Conservation (phyloP, 1,284 basidiomycete species). For the Cryptococcus sp. region DNA sequence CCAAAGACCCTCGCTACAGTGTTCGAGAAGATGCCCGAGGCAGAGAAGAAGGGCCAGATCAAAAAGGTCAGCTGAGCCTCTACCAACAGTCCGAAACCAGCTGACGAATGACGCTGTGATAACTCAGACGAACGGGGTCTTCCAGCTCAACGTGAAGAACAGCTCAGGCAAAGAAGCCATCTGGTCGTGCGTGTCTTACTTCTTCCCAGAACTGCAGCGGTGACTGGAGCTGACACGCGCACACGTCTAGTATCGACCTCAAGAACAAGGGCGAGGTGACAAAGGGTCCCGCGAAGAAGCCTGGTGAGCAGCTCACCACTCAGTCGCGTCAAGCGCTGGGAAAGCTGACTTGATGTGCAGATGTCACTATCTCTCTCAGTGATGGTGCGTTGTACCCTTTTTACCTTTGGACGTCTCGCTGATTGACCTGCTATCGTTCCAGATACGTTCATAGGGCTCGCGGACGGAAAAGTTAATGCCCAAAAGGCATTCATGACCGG, state of each 20-base stretch:
- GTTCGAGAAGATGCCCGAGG: conserved; percentile 66
- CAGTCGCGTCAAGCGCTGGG: neutral
- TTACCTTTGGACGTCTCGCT: neutral
- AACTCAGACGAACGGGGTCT: conserved; percentile 81
- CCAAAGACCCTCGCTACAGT: conserved; percentile 60
- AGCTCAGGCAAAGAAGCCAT: conserved; percentile 69
- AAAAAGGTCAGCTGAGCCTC: conserved; percentile 67
- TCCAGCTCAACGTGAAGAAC: conserved; percentile 85
- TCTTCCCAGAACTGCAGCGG: neutral
- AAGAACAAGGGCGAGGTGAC: conserved; percentile 84
- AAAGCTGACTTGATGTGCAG: conserved; percentile 57
- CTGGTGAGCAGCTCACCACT: conserved; percentile 37
- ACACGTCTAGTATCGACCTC: conserved; percentile 74
- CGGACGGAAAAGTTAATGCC: conserved; percentile 62
- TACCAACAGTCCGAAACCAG: neutral
- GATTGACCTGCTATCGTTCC: neutral
- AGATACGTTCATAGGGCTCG: conserved; percentile 49
- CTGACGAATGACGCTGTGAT: too few relatives aligned
- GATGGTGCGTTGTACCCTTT: conserved; percentile 34
- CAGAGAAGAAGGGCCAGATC: conserved; percentile 75
- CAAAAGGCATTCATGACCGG: conserved; percentile 95
- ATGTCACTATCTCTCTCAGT: conserved; percentile 47
- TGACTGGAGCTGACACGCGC: neutral
- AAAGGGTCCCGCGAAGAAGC: conserved; percentile 69
- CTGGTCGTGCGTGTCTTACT: conserved; percentile 58